Conservation (phyloP, 805 yeast species). For the Candida gorgasii region DNA sequence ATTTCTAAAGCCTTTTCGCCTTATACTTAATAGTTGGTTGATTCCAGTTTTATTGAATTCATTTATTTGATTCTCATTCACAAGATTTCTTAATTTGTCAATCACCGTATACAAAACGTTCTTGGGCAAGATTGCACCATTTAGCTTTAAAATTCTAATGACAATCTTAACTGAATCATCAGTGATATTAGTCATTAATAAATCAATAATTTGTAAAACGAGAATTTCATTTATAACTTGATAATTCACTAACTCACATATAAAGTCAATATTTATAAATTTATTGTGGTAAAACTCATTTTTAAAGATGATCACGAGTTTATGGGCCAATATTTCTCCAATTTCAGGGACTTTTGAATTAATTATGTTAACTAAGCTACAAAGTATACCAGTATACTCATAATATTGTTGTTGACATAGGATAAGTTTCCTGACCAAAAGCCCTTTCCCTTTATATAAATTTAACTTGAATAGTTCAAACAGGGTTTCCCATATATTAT, state of each 20-base stretch:
- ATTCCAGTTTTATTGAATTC: constrained; percentile 46
- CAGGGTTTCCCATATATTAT: constrained; percentile 51
- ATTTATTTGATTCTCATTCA: constrained; percentile 52
- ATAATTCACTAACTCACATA: constrained; percentile 65
- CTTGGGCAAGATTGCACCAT: constrained; percentile 55
- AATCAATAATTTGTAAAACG: constrained; percentile 35
- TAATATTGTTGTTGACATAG: constrained; percentile 26
- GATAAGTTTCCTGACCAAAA: constrained; percentile 54
- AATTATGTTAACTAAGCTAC: constrained; percentile 58
- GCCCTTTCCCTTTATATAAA: constrained; percentile 59
- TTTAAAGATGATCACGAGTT: constrained; percentile 61
- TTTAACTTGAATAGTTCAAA: constrained; percentile 57
- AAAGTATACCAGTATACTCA: constrained; percentile 48
- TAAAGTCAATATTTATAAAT: constrained; percentile 46
- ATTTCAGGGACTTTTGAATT: constrained; percentile 69
- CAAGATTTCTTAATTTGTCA: constrained; percentile 59
- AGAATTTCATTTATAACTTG: constrained; percentile 45
- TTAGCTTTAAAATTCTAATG: constrained; percentile 46
- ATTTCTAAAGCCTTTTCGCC: constrained; percentile 15
- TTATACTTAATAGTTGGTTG: constrained; percentile 47
- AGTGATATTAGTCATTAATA: constrained; percentile 43
- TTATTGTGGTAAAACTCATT: constrained; percentile 51
- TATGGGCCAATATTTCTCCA: constrained; percentile 55
- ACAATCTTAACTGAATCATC: constrained; percentile 59
- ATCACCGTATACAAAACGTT: constrained; percentile 51